These are phyloP conservation scores for Ephemerocybe angulata DNA, from an alignment of 768 basidiomycete genomes.

Conservation along the genomic window DNA sequence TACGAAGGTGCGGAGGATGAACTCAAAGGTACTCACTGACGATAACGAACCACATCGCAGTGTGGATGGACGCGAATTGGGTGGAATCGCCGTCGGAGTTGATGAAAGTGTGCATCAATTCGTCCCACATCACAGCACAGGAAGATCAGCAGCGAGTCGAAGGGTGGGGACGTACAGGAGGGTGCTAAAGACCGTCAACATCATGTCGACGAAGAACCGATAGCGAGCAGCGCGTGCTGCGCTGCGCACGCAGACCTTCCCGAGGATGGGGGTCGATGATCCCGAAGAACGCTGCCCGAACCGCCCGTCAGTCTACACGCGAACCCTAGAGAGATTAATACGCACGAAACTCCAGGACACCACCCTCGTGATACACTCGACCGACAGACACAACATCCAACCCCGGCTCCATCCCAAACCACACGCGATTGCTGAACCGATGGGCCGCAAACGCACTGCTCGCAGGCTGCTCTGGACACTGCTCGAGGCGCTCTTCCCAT, in stretches of 20 bases:
- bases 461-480: conserved; percentile 68
- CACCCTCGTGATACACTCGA: too few species aligned
- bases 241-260: conserved; percentile 83
- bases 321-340: too few species aligned
- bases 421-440: too few species aligned
- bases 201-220: conserved; percentile 89
- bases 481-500: conserved; percentile 77
- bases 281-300: conserved; percentile 45
- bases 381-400: too few species aligned
- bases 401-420: conserved; percentile 77
- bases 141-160: neutral
- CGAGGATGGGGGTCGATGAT: conserved; percentile 43
- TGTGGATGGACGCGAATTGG: conserved; percentile 58
- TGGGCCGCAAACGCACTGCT: conserved; percentile 83
- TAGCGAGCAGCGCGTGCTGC: conserved; percentile 81
- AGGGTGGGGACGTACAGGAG: neutral
- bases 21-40: conserved; percentile 54
- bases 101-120: conserved; percentile 71
- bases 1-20: neutral
- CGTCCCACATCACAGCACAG: conserved; percentile 75
- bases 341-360: too few species aligned
- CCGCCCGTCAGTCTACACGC: conserved; percentile 80
- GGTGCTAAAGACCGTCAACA: too few species aligned
- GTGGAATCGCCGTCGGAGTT: too few species aligned
- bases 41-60: conserved; percentile 71